Percentiles rank a stretch among this genome's conserved stretches.
Evolutionary conservation across 345 rosid species (phyloP).

Genomic region (Corchorus olitorius): DNA sequence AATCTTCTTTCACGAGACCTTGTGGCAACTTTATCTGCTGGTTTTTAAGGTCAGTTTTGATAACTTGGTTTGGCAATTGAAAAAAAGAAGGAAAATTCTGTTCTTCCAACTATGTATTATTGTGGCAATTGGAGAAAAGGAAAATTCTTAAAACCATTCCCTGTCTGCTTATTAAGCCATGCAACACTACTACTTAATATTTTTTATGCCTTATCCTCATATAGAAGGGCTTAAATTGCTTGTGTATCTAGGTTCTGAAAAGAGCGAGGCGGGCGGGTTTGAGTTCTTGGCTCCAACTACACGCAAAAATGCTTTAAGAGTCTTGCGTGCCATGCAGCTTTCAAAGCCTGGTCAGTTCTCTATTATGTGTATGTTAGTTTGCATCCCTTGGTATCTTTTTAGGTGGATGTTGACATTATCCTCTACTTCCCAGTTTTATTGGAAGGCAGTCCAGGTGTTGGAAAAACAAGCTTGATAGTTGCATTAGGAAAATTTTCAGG

Average conservation of each 20-base stretch:
- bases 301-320: constrained; percentile 75
- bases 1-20: background rate
- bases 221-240: background rate
- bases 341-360: constrained; percentile 70
- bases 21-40: background rate
- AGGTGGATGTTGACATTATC: constrained; percentile 6
- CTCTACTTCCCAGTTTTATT: constrained; percentile 56
- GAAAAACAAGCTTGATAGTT: constrained; percentile 88
- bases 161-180: background rate
- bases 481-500: constrained; percentile 94
- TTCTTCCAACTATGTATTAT: background rate
- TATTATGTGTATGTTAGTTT: constrained; percentile 1
- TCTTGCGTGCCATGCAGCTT: constrained; percentile 95
- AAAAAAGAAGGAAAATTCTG: background rate
- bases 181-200: background rate
- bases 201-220: background rate
- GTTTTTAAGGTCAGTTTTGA: background rate
- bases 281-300: constrained; percentile 93
- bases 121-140: background rate
- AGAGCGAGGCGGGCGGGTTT: constrained; percentile 60
- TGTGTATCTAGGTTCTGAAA: constrained; percentile 46
- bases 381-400: constrained; percentile 14
- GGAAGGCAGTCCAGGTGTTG: constrained; percentile 99
- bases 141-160: background rate
- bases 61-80: background rate